Evolutionary conservation across 73 alveolate genomes (phyloP), one percentile per base, ranked within the genome.

Genomic region (Paramecium tetraurelia): DNA sequence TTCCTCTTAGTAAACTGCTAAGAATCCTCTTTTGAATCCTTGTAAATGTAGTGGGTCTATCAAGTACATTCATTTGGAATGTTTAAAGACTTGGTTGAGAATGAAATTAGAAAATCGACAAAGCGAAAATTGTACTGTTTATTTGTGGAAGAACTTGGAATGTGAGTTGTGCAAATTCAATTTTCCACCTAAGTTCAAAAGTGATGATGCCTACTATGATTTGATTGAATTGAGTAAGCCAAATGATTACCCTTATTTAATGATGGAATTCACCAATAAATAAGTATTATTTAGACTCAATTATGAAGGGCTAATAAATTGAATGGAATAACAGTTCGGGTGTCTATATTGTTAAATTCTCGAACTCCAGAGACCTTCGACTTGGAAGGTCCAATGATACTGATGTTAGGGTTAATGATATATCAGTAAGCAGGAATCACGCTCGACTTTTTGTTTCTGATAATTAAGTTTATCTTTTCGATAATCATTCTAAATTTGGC

Each of bases 1-100:
- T 36, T 63, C 93, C 14, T 94, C 92, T 36, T 96, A 95, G 40
- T 94, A 85, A 84, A 94, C 77, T n/a, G 58, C 77, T 18, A 48
- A 59, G n/a, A 95, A 93, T 75, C 96, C 97, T 12, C 68, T 95
- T 7, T 70, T 95, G 8, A 95, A 86, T 70, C 97, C 97, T 24
- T 95, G 97, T 63, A 86, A 86, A 46, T 95, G 97, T 70, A 89
- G 95, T 10, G 97, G 97, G 71, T 83, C 96, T 11, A 89, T 95
- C 86, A 95, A 93, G 89, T 89, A 69, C 86, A 92, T 95, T 3
- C 97, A 95, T 93, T 77, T 95, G 14, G 92, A 85, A 41, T 95
- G 97, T 59, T 48, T 95, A 11, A 63, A 93, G 69, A 86, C 59
- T 35, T 95, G 97, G 97, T 94, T 95, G 3, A 95, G 93, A 85